Evolutionary conservation across 2,329 filamentous ascomycete species (phyloP).

Genomic region (Penicillium sp.): DNA sequence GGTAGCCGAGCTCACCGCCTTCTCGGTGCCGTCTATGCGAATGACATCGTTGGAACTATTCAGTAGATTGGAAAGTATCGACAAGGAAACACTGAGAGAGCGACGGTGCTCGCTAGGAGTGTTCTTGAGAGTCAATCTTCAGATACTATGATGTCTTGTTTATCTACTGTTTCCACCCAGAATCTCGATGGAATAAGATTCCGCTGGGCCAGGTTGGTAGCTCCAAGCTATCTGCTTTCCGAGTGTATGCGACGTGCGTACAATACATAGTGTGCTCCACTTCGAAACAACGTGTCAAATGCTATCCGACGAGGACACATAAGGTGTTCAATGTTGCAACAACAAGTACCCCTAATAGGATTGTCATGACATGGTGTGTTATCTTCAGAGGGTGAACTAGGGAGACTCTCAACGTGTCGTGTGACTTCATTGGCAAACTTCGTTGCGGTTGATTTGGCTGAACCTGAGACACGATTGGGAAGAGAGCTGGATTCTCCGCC

Average conservation of each 20-base stretch:
- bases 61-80: background rate
- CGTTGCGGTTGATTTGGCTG: background rate
- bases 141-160: background rate
- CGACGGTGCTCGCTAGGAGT: too few species aligned
- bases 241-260: background rate
- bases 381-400: background rate
- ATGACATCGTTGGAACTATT: background rate
- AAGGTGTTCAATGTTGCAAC: too few species aligned
- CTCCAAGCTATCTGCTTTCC: background rate
- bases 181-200: background rate
- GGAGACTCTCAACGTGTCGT: slow-evolving; percentile 4
- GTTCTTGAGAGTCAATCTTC: too few species aligned
- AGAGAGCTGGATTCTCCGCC: background rate
- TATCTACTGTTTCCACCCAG: background rate
- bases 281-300: too few species aligned
- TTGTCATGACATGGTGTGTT: background rate
- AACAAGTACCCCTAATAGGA: background rate
- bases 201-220: background rate
- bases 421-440: slow-evolving; percentile 4
- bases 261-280: background rate
- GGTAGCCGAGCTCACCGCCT: slow-evolving; percentile 21
- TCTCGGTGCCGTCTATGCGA: background rate
- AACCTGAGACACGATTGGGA: slow-evolving; percentile 2
- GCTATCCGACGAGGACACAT: background rate
- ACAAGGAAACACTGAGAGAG: too few species aligned